These are phyloP conservation scores for Epichloe sp. DNA, from an alignment of 2,329 filamentous ascomycete species.

Conservation along the genomic window DNA sequence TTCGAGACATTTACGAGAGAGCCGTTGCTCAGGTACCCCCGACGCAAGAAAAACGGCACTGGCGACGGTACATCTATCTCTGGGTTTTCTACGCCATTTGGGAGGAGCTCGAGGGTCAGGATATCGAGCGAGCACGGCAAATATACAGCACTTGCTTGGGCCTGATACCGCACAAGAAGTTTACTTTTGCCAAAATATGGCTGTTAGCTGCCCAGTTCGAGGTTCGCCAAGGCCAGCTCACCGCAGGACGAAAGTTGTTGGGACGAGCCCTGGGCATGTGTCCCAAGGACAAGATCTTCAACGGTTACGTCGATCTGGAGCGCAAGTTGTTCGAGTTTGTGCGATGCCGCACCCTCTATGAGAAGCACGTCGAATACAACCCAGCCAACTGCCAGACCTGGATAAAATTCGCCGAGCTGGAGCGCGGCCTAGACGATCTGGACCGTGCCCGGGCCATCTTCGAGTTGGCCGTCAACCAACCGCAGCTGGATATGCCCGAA, in stretches of 20 bases:
- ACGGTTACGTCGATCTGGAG: constrained; percentile 85
- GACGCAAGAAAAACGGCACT: constrained; percentile 91
- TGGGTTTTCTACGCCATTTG: constrained; percentile 97
- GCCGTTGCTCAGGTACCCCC: constrained; percentile 93
- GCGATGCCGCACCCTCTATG: constrained; percentile 79
- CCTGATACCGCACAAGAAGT: constrained; percentile 87
- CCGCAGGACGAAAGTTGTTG: constrained; percentile 72
- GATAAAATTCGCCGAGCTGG: constrained; percentile 92
- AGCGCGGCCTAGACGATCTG: constrained; percentile 79
- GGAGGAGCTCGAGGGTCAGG: constrained; percentile 79
- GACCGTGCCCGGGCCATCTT: constrained; percentile 84
- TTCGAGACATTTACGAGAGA: constrained; percentile 87
- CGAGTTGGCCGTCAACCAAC: constrained; percentile 74
- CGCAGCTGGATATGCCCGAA: constrained; percentile 89
- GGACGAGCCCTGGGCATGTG: constrained; percentile 87
- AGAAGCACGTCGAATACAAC: constrained; percentile 91
- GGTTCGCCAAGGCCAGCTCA: constrained; percentile 71
- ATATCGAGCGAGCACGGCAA: constrained; percentile 66
- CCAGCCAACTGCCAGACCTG: constrained; percentile 81
- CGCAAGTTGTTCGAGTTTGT: constrained; percentile 89
- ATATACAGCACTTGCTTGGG: constrained; percentile 84
- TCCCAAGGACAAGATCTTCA: constrained; percentile 91
- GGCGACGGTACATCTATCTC: constrained; percentile 92
- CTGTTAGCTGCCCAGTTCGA: constrained; percentile 88
- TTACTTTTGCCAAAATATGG: constrained; percentile 97